phyloP scores from a whole-genome alignment of 169 alveolate species.

The Plasmodium falciparum region DNA sequence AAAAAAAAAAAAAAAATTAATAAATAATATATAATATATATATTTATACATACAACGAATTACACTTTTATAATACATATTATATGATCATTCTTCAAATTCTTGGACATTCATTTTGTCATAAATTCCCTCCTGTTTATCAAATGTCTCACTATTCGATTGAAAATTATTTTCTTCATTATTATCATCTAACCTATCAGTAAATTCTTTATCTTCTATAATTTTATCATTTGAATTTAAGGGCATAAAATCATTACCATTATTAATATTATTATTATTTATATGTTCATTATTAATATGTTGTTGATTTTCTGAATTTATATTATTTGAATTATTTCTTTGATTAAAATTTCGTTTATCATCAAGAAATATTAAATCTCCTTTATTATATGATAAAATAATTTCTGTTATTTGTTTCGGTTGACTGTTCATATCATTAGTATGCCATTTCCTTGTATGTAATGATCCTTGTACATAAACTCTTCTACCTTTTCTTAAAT shows the following conservation, averaged over 20 bases:
- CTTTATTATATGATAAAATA: conserved; percentile 52
- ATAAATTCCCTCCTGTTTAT: conserved; percentile 56
- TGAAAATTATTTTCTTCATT: conserved; percentile 17
- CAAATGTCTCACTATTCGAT: neutral
- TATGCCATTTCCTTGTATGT: conserved; percentile 77
- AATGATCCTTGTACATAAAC: conserved; percentile 75
- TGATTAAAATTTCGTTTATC: conserved; percentile 49
- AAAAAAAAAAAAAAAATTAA: conserved; percentile 3
- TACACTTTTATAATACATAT: neutral
- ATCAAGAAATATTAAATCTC: conserved; percentile 71
- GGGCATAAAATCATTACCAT: neutral
- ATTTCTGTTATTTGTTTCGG: conserved; percentile 72
- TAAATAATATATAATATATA: neutral
- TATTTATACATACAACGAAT: neutral
- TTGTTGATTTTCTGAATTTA: conserved; percentile 17
- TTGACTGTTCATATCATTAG: conserved; percentile 56
- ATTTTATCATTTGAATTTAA: conserved; percentile 4
- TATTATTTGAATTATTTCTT: conserved; percentile 13
- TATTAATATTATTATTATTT: neutral
- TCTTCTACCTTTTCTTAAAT: conserved; percentile 77
- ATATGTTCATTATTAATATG: conserved; percentile 1
- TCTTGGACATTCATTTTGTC: conserved; percentile 71
- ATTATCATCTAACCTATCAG: conserved; percentile 4
- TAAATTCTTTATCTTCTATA: conserved; percentile 9
- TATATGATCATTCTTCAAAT: conserved; percentile 31